A percentile compares a stretch with the other conserved stretches of the same genome.
Evolutionary conservation across 139 green algal genomes (phyloP).

Genomic region (Nannochloris sp.): DNA sequence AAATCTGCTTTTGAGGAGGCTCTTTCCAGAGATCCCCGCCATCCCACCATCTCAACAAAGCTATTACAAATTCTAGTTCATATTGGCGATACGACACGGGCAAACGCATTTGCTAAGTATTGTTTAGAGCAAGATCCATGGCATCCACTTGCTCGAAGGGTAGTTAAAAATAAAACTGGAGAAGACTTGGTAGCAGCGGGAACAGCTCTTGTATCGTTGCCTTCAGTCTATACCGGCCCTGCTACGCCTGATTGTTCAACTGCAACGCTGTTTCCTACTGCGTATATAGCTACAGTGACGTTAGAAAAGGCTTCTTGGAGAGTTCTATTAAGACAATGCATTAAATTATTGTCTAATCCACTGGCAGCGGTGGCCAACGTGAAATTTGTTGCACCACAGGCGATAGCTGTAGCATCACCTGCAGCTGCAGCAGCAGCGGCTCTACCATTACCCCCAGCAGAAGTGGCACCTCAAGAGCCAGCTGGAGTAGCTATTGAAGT

Average conservation of each 20-base stretch:
- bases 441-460: not conserved
- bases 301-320: not conserved
- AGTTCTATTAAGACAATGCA: not conserved
- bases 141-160: too few species aligned
- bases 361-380: not conserved
- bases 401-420: not conserved
- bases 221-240: not conserved
- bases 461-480: not conserved
- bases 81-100: not conserved
- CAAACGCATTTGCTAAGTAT: constrained; percentile 1
- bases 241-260: not conserved
- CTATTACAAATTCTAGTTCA: constrained; percentile 19
- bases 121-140: too few species aligned
- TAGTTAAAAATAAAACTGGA: too few species aligned
- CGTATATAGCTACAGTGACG: not conserved
- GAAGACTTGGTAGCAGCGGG: not conserved
- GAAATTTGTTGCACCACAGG: not conserved
- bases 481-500: too few species aligned
- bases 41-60: constrained; percentile 20
- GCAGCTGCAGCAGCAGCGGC: not conserved
- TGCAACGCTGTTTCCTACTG: too few species aligned
- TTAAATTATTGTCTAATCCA: not conserved
- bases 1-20: constrained; percentile 11
- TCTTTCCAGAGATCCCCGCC: constrained; percentile 8
- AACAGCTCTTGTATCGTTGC: not conserved